Evolutionary conservation across 78 protist species (phyloP).

Genomic region (Chrysochromulina tobinii): DNA sequence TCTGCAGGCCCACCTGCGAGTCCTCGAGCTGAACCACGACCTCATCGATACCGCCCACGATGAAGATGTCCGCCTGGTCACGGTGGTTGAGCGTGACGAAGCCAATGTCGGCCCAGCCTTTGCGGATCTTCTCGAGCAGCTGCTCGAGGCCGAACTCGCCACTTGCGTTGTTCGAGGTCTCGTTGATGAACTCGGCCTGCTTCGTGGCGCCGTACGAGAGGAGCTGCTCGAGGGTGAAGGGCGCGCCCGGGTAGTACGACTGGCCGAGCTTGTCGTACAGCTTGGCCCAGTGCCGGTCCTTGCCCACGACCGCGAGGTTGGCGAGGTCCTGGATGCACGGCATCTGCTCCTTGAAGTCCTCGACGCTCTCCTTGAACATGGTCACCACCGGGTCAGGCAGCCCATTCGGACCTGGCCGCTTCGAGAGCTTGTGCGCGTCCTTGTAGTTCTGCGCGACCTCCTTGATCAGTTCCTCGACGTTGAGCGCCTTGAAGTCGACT

Average conservation of each 20-base stretch:
- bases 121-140: conserved; percentile 52
- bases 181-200: conserved; percentile 38
- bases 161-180: conserved; percentile 55
- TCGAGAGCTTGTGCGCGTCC: conserved; percentile 22
- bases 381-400: conserved; percentile 29
- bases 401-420: background rate
- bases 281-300: conserved; percentile 48
- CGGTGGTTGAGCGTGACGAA: conserved; percentile 43
- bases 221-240: conserved; percentile 52
- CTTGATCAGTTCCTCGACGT: background rate
- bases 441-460: conserved; percentile 14
- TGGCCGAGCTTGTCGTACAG: conserved; percentile 42
- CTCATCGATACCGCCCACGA: conserved; percentile 40
- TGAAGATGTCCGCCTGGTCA: conserved; percentile 46
- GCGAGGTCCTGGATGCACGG: conserved; percentile 48
- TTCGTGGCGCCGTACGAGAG: background rate
- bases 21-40: conserved; percentile 52
- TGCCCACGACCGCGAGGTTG: conserved; percentile 32
- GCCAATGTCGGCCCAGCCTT: conserved; percentile 36
- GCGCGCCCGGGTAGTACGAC: background rate
- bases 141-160: conserved; percentile 63
- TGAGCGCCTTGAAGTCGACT: background rate
- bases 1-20: conserved; percentile 47
- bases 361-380: conserved; percentile 17
- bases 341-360: conserved; percentile 1